These are phyloP conservation scores for Oryza australiensis DNA, from an alignment of 176 grass and related monocot species.

Conservation along the genomic window DNA sequence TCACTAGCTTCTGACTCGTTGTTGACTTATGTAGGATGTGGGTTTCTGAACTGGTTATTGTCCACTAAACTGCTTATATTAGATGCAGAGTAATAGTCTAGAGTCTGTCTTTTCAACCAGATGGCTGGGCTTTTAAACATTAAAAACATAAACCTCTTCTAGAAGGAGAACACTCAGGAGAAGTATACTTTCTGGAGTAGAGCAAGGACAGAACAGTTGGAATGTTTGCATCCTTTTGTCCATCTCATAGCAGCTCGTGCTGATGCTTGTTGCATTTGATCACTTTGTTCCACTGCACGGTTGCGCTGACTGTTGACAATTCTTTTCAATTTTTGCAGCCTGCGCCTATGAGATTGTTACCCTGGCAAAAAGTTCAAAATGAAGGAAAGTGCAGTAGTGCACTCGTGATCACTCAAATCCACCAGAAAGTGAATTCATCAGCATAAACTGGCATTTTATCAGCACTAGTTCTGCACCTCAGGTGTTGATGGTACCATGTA, in stretches of 20 bases:
- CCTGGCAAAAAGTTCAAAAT: slow-evolving; percentile 20
- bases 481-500: slow-evolving; percentile 33
- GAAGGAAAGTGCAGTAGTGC: background rate
- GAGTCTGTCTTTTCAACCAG: too few species aligned
- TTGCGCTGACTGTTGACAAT: background rate
- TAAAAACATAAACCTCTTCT: background rate
- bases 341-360: slow-evolving; percentile 41
- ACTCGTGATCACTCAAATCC: background rate
- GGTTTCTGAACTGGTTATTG: background rate
- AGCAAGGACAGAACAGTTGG: background rate
- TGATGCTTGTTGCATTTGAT: background rate
- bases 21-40: background rate
- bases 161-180: background rate
- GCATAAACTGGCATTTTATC: slow-evolving; percentile 35
- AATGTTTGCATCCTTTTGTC: background rate
- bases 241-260: background rate
- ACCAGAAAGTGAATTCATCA: background rate
- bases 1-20: background rate
- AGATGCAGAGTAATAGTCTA: background rate
- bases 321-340: slow-evolving; percentile 12
- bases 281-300: background rate
- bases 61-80: background rate
- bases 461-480: background rate
- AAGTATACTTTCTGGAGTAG: background rate
- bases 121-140: background rate